Evolutionary conservation across 2,329 filamentous ascomycete species (phyloP).

Genomic region (Diaporthe ilicicola): DNA sequence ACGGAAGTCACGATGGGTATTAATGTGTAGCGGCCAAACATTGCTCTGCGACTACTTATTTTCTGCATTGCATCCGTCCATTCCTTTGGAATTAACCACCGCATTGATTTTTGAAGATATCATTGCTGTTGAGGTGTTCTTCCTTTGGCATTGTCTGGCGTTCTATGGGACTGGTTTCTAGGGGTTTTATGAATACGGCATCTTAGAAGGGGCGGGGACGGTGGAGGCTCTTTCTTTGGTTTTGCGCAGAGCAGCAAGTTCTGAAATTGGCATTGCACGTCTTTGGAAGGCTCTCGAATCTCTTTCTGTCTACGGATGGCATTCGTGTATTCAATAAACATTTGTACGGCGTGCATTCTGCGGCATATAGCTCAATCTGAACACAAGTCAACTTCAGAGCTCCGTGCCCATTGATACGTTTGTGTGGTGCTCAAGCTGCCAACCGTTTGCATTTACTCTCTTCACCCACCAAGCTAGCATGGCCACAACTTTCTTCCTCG

Average conservation of each 20-base stretch:
- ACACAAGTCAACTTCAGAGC: background rate
- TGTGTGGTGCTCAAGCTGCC: background rate
- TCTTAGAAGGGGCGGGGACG: slow-evolving; percentile 4
- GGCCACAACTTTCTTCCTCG: no score
- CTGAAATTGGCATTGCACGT: background rate
- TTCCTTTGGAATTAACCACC: slow-evolving; percentile 10
- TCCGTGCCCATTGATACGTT: background rate
- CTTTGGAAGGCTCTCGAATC: background rate
- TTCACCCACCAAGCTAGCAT: background rate
- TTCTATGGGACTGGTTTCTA: slow-evolving; percentile 10
- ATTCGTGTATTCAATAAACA: slow-evolving; percentile 11
- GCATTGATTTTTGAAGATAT: slow-evolving; percentile 25
- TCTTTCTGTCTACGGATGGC: background rate
- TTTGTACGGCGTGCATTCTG: background rate
- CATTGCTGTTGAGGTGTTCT: slow-evolving; percentile 26
- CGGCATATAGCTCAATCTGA: slow-evolving; percentile 7
- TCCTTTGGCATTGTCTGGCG: slow-evolving; percentile 29
- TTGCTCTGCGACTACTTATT: background rate
- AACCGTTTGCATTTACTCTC: background rate
- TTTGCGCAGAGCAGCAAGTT: background rate
- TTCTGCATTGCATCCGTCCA: slow-evolving; percentile 1
- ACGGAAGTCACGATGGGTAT: background rate
- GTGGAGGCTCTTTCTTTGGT: background rate
- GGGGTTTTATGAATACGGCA: slow-evolving; percentile 9
- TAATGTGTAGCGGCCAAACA: background rate